Conservation (phyloP, 2,329 filamentous ascomycete genomes). For the Epichloe sylvatica region DNA sequence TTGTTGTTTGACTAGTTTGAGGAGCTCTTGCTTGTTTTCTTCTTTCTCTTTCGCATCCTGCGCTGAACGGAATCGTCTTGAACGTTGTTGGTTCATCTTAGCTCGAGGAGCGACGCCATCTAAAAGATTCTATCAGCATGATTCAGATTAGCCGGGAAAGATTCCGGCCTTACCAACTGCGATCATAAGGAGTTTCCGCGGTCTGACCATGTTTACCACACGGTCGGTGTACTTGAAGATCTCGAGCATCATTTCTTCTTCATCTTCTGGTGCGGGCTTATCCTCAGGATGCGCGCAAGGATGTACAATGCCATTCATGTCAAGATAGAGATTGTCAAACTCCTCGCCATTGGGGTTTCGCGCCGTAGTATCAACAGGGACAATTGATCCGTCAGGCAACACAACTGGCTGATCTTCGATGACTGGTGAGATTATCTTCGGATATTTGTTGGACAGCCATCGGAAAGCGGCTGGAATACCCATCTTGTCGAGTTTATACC, state of each 20-base stretch:
- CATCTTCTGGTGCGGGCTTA: conserved; percentile 74
- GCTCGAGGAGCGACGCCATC: conserved; percentile 95
- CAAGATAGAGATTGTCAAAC: conserved; percentile 92
- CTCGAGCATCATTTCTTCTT: conserved; percentile 99
- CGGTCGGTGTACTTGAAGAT: conserved; percentile 98
- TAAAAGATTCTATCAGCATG: conserved; percentile 23
- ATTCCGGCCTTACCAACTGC: conserved; percentile 58
- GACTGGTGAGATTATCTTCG: conserved; percentile 89
- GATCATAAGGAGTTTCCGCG: conserved; percentile 91
- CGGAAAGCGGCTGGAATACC: conserved; percentile 90
- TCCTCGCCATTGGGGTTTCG: conserved; percentile 96
- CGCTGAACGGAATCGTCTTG: conserved; percentile 83
- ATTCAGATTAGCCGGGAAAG: neutral
- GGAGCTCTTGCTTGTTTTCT: conserved; percentile 74
- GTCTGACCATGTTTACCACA: conserved; percentile 96
- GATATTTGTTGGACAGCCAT: conserved; percentile 95
- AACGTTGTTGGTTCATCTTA: conserved; percentile 99
- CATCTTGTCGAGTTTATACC: conserved; percentile 36
- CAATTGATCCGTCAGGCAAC: conserved; percentile 64
- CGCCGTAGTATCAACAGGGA: conserved; percentile 71
- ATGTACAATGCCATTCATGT: conserved; percentile 99
- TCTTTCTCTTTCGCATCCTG: conserved; percentile 93
- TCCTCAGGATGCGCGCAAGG: conserved; percentile 97
- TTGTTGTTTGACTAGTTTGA: conserved; percentile 71
- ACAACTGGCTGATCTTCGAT: conserved; percentile 71